Conservation (phyloP, 2,329 filamentous ascomycete genomes). For the Dryadomyces quercivorus region DNA sequence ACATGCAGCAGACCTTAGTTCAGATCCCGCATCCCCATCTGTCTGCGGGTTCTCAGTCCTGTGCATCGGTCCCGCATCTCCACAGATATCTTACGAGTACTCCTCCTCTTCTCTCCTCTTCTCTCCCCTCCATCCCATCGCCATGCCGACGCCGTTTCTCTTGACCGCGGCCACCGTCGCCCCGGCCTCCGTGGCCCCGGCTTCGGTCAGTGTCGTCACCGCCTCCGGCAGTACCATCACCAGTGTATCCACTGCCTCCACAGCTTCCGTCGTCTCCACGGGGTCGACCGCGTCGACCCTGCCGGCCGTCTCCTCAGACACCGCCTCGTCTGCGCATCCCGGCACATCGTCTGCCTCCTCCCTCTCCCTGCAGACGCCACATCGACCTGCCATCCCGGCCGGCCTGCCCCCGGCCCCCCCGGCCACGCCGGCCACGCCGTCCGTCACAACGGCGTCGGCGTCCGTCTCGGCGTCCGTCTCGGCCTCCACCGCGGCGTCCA, state of each 20-base stretch:
- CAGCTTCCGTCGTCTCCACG: not conserved
- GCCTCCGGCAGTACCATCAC: not conserved
- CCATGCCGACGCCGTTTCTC: not conserved
- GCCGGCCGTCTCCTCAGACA: not conserved
- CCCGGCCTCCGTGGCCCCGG: not conserved
- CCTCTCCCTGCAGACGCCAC: not conserved
- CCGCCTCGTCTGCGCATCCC: not conserved
- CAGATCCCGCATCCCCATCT: no score
- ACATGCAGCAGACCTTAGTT: no score
- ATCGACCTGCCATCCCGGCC: not conserved
- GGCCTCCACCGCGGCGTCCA: slow-evolving; percentile 13
- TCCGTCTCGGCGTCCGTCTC: not conserved
- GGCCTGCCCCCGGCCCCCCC: not conserved
- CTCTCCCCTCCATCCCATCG: not conserved
- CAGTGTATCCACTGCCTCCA: not conserved
- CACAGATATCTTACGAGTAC: no score
- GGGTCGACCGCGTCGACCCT: not conserved
- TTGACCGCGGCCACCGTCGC: not conserved
- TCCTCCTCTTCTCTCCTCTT: not conserved
- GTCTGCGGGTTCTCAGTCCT: no score
- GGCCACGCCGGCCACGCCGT: not conserved
- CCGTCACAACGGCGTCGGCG: not conserved
- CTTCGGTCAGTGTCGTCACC: not conserved
- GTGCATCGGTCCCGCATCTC: no score
- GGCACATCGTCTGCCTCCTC: no score